These are phyloP conservation scores for Cryptococcus sp. DNA, from an alignment of 1,284 basidiomycete genomes.

Conservation along the genomic window DNA sequence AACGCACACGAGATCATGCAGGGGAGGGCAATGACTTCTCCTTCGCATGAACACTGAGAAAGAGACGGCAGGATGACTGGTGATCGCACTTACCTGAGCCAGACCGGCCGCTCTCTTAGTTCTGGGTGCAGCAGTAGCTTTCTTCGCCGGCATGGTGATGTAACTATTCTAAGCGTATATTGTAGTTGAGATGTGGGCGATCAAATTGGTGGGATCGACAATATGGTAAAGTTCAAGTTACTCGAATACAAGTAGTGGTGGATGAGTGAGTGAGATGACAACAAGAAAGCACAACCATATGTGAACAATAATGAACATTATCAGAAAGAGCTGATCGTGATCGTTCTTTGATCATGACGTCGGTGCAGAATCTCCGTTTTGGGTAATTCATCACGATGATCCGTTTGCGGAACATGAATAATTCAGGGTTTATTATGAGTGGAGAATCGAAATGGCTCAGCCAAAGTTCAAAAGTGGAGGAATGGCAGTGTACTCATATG, in stretches of 20 bases:
- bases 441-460: no score
- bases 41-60: no score
- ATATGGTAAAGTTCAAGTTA: no score
- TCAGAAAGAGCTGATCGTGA: not conserved
- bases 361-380: not conserved
- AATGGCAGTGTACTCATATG: no score
- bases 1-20: not conserved
- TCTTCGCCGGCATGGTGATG: constrained; percentile 7
- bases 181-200: no score
- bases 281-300: not conserved
- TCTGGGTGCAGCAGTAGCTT: constrained; percentile 3
- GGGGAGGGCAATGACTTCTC: not conserved
- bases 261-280: no score
- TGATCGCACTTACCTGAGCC: constrained; percentile 13
- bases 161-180: not conserved
- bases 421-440: constrained; percentile 1
- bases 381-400: not conserved
- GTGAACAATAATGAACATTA: not conserved
- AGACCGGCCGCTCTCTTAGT: constrained; percentile 16
- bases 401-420: not conserved
- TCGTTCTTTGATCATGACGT: not conserved
- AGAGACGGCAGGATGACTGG: no score
- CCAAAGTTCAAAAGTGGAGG: no score
- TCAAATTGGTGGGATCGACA: no score
- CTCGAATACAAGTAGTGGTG: no score